Percentiles rank a stretch among this genome's conserved stretches.
Conservation (phyloP, 1,284 basidiomycete genomes). For the Cystobasidium sp. region DNA sequence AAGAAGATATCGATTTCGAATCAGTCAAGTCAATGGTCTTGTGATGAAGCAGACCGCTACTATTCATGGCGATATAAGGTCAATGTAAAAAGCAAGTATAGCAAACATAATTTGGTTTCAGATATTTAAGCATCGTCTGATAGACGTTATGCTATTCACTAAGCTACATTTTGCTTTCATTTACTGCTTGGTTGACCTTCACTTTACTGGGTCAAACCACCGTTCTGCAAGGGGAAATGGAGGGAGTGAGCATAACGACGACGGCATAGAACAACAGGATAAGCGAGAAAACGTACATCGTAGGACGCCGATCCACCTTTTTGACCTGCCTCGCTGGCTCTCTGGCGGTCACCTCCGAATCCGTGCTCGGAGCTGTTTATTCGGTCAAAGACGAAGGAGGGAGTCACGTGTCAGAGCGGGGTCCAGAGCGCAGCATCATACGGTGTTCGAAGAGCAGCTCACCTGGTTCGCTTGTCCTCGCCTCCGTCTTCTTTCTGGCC, state of each 20-base stretch:
- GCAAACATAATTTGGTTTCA: background rate
- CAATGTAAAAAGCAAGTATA: background rate
- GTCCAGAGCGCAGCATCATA: background rate
- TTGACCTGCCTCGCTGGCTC: constrained; percentile 39
- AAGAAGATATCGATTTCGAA: constrained; percentile 34
- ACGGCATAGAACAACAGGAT: background rate
- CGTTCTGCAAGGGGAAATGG: background rate
- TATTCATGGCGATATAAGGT: background rate
- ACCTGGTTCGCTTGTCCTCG: constrained; percentile 38
- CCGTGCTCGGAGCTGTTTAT: constrained; percentile 40
- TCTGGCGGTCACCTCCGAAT: constrained; percentile 40
- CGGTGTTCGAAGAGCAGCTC: background rate
- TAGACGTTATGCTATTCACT: too few relatives aligned
- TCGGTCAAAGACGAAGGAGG: background rate
- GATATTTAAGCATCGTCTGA: too few relatives aligned
- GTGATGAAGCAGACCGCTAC: background rate
- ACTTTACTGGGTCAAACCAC: constrained; percentile 16
- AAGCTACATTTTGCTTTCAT: background rate
- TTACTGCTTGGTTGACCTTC: background rate
- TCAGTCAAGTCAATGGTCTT: constrained; percentile 6
- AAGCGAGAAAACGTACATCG: constrained; percentile 19
- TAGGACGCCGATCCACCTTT: constrained; percentile 40
- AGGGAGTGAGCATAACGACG: background rate
- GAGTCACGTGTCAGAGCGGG: background rate
- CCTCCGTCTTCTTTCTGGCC: constrained; percentile 58